A percentile compares a stretch with the other conserved stretches of the same genome.
phyloP scores from a whole-genome alignment of 148 eudicot species.

The Rhododendron henanense region DNA sequence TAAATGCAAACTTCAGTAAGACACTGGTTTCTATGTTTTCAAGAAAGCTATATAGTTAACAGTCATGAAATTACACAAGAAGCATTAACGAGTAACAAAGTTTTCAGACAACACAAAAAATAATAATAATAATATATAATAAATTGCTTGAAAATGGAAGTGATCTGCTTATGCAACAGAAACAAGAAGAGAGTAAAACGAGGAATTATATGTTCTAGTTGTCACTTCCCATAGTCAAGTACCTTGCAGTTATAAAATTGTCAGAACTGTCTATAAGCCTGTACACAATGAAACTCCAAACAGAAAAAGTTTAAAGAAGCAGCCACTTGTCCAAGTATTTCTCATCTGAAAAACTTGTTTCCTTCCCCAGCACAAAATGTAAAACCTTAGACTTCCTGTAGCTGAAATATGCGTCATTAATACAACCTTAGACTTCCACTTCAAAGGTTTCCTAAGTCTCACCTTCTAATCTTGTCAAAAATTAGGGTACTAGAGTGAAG shows the following conservation, averaged over 20 bases:
- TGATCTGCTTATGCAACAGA: background rate
- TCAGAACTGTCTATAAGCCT: background rate
- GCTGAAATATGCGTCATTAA: background rate
- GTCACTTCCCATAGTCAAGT: background rate
- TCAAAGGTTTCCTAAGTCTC: background rate
- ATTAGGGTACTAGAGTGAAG: no score
- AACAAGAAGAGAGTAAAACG: background rate
- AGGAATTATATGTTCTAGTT: background rate
- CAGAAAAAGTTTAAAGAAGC: background rate
- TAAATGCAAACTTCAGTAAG: constrained; percentile 4
- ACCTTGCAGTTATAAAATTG: background rate
- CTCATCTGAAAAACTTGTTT: background rate
- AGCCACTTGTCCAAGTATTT: background rate
- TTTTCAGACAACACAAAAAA: background rate
- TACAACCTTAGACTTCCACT: background rate
- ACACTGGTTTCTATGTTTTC: background rate
- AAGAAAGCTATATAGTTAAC: background rate
- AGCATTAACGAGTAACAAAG: background rate
- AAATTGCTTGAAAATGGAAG: background rate
- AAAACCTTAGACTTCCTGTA: background rate
- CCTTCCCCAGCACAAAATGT: background rate
- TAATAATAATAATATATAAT: no score
- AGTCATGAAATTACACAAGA: background rate
- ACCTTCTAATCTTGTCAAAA: constrained; percentile 63
- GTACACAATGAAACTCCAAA: background rate